A percentile compares a stretch with the other conserved stretches of the same genome.
Conservation (phyloP, 2,329 filamentous ascomycete genomes). For the Cercospora canescens region DNA sequence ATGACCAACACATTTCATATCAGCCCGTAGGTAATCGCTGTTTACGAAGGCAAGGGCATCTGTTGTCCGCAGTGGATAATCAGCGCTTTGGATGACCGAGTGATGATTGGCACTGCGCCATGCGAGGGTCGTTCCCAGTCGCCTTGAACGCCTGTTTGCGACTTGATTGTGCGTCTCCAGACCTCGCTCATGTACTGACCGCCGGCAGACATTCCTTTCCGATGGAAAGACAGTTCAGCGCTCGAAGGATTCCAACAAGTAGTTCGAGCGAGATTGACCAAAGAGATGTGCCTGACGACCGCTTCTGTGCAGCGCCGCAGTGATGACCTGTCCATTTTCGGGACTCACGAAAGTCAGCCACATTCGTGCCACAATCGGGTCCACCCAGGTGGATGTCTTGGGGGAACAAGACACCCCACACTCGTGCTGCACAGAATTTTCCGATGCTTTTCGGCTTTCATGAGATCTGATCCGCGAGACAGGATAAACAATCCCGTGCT, state of each 20-base stretch:
- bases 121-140: too few relatives aligned
- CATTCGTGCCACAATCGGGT: neutral
- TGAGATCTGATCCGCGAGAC: neutral
- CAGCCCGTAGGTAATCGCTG: neutral
- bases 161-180: too few relatives aligned
- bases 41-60: too few relatives aligned
- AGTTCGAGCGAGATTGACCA: neutral
- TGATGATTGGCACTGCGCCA: too few relatives aligned
- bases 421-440: neutral
- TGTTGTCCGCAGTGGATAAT: too few relatives aligned
- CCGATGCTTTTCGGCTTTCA: neutral
- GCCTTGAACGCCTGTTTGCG: too few relatives aligned
- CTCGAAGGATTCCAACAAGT: neutral
- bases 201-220: too few relatives aligned
- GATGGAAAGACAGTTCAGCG: too few relatives aligned
- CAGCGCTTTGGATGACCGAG: too few relatives aligned
- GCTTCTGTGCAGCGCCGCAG: neutral
- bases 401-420: neutral
- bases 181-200: too few relatives aligned
- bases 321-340: neutral
- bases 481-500: neutral
- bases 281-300: neutral
- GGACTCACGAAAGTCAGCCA: neutral
- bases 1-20: neutral
- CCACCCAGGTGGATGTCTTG: neutral